phyloP scores from a whole-genome alignment of 306 rosid genomes.

The Citrullus amarus region DNA sequence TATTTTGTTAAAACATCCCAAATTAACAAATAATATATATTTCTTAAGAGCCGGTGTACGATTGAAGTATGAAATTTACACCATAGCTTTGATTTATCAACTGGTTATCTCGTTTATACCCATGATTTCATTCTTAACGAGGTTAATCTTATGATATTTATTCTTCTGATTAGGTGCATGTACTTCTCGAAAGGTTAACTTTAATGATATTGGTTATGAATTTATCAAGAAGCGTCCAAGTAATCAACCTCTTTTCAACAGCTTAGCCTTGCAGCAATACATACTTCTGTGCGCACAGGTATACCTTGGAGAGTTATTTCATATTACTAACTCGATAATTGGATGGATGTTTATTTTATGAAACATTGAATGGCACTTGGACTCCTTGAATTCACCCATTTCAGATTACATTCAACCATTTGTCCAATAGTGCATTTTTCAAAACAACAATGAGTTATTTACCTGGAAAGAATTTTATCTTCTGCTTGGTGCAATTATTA shows the following conservation, averaged over 20 bases:
- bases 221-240: conserved; percentile 40
- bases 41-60: not conserved
- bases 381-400: not conserved
- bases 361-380: not conserved
- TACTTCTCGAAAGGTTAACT: conserved; percentile 22
- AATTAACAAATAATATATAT: not conserved
- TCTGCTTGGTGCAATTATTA: not conserved
- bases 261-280: conserved; percentile 74
- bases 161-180: conserved; percentile 24
- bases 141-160: conserved; percentile 5
- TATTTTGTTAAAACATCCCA: not conserved
- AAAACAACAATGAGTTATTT: not conserved
- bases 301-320: not conserved
- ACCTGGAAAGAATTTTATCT: not conserved
- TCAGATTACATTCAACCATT: not conserved
- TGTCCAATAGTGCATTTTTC: not conserved
- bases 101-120: not conserved
- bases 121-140: not conserved
- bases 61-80: not conserved
- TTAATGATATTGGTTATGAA: conserved; percentile 40
- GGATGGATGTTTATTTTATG: not conserved
- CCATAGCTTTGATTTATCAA: not conserved
- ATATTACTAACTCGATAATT: not conserved
- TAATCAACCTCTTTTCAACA: conserved; percentile 50
- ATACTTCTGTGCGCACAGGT: conserved; percentile 89